These are phyloP conservation scores for Arctium lappa DNA, from an alignment of 129 eudicot species.

Conservation along the genomic window DNA sequence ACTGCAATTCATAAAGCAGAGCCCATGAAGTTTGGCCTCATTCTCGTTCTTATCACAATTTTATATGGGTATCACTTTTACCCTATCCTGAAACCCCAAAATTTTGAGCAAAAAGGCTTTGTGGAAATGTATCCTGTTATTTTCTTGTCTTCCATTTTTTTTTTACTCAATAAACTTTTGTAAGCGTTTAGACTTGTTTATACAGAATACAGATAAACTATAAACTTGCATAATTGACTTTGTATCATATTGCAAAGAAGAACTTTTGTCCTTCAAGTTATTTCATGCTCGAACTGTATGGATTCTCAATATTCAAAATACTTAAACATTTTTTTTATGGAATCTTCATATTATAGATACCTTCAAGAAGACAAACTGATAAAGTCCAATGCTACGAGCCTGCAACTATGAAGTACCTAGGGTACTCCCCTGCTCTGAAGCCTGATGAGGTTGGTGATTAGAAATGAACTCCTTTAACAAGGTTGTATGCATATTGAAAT, in stretches of 20 bases:
- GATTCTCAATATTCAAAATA: background rate
- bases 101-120: background rate
- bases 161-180: background rate
- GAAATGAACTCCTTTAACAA: background rate
- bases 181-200: background rate
- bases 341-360: constrained; percentile 52
- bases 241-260: background rate
- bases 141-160: background rate
- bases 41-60: background rate
- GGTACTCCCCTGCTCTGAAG: constrained; percentile 74
- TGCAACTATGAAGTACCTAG: constrained; percentile 97
- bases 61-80: background rate
- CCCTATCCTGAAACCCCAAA: background rate
- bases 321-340: background rate
- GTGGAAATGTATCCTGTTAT: background rate
- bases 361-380: constrained; percentile 90
- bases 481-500: background rate
- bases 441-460: constrained; percentile 74
- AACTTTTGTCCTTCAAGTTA: background rate
- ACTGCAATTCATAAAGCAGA: background rate
- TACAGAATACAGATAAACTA: background rate
- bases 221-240: background rate
- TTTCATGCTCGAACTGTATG: background rate
- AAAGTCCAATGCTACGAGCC: constrained; percentile 99
- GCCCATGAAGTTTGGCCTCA: background rate